Base-by-base conservation (phyloP, 768 basidiomycete genomes). In the Naganishia onofrii region DNA sequence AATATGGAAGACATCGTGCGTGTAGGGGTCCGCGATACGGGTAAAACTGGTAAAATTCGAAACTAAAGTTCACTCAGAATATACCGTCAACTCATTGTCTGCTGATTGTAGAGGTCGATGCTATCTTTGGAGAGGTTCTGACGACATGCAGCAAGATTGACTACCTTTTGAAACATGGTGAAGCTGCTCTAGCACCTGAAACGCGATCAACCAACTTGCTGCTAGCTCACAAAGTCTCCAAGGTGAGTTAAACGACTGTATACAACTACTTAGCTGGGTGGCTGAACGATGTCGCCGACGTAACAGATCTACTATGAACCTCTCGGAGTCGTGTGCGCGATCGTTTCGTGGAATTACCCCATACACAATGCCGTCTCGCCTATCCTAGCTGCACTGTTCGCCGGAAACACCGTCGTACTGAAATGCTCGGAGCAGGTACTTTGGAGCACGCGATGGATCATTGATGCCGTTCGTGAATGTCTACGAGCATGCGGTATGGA, bases 91-190 rank as follows among this genome's bases (percentile, higher is more conserved):
- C 44, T 29, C 32, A 56, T 68, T 75, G 19, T 68, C 32, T 17
- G 52, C 3, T 31, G 26, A 5, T 29, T 64, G 29, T n/a, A 96
- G 94, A 94, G 79, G 85, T 98, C 70, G 95, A 98, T 75, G 93
- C 94, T 36, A 89, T 91, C 1, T 84, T 99, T 48, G 96, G 96
- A 42, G 96, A 99, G 81, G 90, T 98, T 73, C 77, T 99, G 52
- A 91, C 90, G n/a, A 96, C 93, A 0, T 90, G 91, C 77, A 90
- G 91, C 13, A 99, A 99, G 80, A 84, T 97, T 82, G 90, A 95
- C 73, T 98, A 90, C 90, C 78, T 97, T 21, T 85, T 98, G 54
- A 86, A 88, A 8, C 87, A 94, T 72, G 96, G 93, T 48, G 92
- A 96, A 79, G 81, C 84, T 28, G 87, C 85, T 48, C 82, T 99